phyloP scores from a whole-genome alignment of 805 yeast species.

The Wickerhamomyces strasburgensis region DNA sequence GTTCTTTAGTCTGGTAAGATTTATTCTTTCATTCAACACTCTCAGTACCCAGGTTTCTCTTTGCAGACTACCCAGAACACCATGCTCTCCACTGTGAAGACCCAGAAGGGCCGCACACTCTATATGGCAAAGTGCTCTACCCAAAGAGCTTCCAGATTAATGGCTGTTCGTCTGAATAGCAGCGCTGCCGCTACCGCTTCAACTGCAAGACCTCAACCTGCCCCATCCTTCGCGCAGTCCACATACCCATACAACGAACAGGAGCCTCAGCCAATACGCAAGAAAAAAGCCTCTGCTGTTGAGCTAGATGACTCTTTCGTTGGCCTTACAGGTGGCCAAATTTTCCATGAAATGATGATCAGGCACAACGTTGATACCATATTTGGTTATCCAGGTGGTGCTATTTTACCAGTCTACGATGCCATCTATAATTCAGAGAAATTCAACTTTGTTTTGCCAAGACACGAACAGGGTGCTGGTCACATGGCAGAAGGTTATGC shows the following conservation, averaged over 20 bases:
- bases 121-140: slow-evolving; percentile 6
- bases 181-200: slow-evolving; percentile 10
- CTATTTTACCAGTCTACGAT: slow-evolving; percentile 95
- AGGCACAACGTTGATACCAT: slow-evolving; percentile 94
- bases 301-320: slow-evolving; percentile 80
- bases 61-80: not conserved
- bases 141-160: slow-evolving; percentile 4
- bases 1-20: too few relatives aligned
- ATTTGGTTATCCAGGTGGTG: slow-evolving; percentile 99
- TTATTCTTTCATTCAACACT: too few relatives aligned
- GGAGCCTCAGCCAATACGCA: slow-evolving; percentile 1
- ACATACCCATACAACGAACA: slow-evolving; percentile 7
- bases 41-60: too few relatives aligned
- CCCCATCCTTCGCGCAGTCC: slow-evolving; percentile 24
- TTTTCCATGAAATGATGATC: slow-evolving; percentile 98
- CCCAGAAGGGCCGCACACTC: slow-evolving; percentile 18
- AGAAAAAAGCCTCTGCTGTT: slow-evolving; percentile 1
- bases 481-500: slow-evolving; percentile 99
- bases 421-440: slow-evolving; percentile 89
- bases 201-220: slow-evolving; percentile 23
- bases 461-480: slow-evolving; percentile 99
- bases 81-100: slow-evolving; percentile 18
- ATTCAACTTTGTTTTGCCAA: slow-evolving; percentile 87
- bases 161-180: slow-evolving; percentile 8
- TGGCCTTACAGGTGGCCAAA: slow-evolving; percentile 97